phyloP scores from a whole-genome alignment of 2,329 filamentous ascomycete genomes.

The Colletotrichum liaoningense region DNA sequence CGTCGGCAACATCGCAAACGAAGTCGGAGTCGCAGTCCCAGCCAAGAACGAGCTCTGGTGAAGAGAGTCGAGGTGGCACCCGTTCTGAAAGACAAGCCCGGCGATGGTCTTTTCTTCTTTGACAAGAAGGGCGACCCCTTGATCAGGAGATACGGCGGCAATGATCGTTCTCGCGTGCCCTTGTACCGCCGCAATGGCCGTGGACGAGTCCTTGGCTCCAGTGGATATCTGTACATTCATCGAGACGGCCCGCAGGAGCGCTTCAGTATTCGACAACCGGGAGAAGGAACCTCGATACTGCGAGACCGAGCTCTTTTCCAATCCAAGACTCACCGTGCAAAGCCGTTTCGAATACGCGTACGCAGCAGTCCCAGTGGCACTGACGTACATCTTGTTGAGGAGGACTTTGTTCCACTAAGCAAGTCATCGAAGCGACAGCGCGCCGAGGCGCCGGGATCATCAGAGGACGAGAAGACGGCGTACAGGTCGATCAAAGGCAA shows the following conservation, averaged over 20 bases:
- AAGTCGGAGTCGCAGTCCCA: constrained; percentile 14
- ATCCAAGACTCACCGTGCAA: constrained; percentile 52
- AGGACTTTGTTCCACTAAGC: constrained; percentile 62
- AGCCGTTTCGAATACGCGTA: constrained; percentile 54
- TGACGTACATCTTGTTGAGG: constrained; percentile 41
- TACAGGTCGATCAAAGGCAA: constrained; percentile 76
- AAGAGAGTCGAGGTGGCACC: constrained; percentile 14
- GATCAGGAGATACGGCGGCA: constrained; percentile 78
- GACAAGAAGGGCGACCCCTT: constrained; percentile 83
- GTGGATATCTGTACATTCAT: constrained; percentile 72
- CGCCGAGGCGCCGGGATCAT: constrained; percentile 56
- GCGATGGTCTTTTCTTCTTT: constrained; percentile 63
- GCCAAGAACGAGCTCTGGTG: neutral
- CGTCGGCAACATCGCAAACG: constrained; percentile 20
- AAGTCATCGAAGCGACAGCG: constrained; percentile 31
- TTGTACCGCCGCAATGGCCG: constrained; percentile 75
- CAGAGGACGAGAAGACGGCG: constrained; percentile 60
- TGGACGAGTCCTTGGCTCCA: constrained; percentile 77
- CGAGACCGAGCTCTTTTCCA: constrained; percentile 61
- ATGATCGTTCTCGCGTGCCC: constrained; percentile 79
- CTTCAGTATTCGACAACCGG: constrained; percentile 61
- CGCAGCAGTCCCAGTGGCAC: constrained; percentile 32
- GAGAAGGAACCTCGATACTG: constrained; percentile 55
- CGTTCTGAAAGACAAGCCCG: constrained; percentile 41
- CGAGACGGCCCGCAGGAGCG: constrained; percentile 68